These are phyloP conservation scores for Mucor plumbeus DNA, from an alignment of 371 early-diverging fungal species.

Conservation along the genomic window DNA sequence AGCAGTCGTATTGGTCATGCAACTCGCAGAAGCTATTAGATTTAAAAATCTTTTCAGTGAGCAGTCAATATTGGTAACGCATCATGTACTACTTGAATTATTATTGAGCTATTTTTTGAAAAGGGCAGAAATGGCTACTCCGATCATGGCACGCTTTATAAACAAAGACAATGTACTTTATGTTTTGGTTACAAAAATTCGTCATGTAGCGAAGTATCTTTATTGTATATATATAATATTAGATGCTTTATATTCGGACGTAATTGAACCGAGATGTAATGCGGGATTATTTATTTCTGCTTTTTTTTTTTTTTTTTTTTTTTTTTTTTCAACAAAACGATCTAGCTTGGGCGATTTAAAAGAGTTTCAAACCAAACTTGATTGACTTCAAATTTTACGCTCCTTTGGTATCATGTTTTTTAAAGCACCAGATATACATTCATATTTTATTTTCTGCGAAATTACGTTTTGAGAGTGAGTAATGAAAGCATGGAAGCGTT, in stretches of 20 bases:
- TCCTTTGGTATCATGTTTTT: too few relatives aligned
- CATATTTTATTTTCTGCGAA: too few relatives aligned
- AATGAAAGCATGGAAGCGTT: background rate
- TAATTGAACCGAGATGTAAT: background rate
- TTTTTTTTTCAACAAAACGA: background rate
- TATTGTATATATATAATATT: background rate
- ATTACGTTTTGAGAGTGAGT: too few relatives aligned
- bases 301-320: background rate
- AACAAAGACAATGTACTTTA: background rate
- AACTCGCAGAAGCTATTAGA: too few relatives aligned
- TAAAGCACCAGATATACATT: too few relatives aligned
- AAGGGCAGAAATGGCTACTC: background rate
- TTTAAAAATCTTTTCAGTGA: too few relatives aligned
- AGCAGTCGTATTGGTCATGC: too few relatives aligned
- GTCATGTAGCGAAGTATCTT: background rate
- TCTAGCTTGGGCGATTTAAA: too few relatives aligned
- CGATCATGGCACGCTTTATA: background rate
- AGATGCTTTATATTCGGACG: background rate
- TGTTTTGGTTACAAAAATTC: background rate
- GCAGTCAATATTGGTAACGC: too few relatives aligned
- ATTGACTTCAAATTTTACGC: too few relatives aligned
- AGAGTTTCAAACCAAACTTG: too few relatives aligned
- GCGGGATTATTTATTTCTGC: background rate
- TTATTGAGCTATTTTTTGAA: background rate
- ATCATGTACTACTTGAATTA: too few relatives aligned